Percentiles rank a stretch among this genome's conserved stretches.
These are phyloP conservation scores for Ormosia emarginata DNA, from an alignment of 306 rosid species.

Conservation along the genomic window DNA sequence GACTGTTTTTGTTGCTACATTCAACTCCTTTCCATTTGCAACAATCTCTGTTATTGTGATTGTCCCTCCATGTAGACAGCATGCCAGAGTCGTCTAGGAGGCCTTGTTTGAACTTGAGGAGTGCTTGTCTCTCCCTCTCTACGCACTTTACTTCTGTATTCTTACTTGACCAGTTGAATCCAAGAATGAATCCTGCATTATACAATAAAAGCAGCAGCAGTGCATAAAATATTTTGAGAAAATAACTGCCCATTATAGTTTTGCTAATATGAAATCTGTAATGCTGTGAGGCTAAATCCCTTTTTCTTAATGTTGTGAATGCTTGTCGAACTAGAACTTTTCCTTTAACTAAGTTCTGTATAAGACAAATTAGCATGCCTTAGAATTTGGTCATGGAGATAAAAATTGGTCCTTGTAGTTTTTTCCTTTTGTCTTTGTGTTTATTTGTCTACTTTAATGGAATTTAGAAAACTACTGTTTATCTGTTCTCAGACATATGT, in stretches of 20 bases:
- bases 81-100: neutral
- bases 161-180: neutral
- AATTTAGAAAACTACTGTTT: too few species aligned
- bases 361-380: neutral
- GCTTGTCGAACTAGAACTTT: neutral
- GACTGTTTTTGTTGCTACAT: constrained; percentile 11
- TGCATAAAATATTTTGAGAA: neutral
- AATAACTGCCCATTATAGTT: too few species aligned
- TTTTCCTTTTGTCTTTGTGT: neutral
- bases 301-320: neutral
- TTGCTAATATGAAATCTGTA: too few species aligned
- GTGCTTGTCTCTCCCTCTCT: neutral
- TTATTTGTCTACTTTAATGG: neutral
- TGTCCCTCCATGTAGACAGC: constrained; percentile 1
- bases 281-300: too few species aligned
- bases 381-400: neutral
- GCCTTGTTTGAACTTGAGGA: neutral
- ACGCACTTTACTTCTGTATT: neutral
- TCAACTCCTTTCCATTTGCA: constrained; percentile 8
- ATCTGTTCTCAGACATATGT: too few species aligned
- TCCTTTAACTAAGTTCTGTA: neutral
- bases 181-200: neutral
- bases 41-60: neutral
- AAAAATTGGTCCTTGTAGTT: too few species aligned
- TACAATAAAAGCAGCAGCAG: neutral